Conservation (phyloP, 164 flowering plant genomes). For the Chimonanthus praecox region DNA sequence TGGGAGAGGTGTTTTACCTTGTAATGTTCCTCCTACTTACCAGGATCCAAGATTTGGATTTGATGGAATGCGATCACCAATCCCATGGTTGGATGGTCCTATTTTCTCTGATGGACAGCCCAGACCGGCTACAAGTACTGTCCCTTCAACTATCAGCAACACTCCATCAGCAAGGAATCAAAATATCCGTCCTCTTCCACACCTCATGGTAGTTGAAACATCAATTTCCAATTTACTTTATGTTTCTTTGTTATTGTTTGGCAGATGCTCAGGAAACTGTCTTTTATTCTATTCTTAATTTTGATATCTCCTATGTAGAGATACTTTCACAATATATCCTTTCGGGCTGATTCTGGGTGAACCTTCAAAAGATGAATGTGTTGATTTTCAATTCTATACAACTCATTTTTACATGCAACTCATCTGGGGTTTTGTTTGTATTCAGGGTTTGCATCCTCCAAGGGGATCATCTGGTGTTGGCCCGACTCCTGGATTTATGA, state of each 20-base stretch:
- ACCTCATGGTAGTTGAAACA: conserved; percentile 37
- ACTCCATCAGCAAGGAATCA: conserved; percentile 40
- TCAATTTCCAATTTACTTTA: not conserved
- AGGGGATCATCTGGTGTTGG: conserved; percentile 23
- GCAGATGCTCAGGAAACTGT: not conserved
- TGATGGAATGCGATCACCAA: conserved; percentile 40
- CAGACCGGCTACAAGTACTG: conserved; percentile 29
- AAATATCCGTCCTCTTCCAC: conserved; percentile 38
- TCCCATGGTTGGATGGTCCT: conserved; percentile 46
- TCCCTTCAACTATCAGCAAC: conserved; percentile 19
- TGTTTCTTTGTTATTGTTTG: not conserved
- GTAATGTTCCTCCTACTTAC: conserved; percentile 39
- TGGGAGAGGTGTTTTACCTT: conserved; percentile 38
- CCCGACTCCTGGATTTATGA: conserved; percentile 30
- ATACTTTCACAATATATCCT: no score
- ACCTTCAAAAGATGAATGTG: no score
- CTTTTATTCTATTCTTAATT: no score
- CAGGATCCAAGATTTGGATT: conserved; percentile 51
- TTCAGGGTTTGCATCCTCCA: conserved; percentile 22
- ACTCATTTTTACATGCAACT: not conserved
- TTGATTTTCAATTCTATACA: not conserved
- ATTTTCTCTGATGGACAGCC: conserved; percentile 39
- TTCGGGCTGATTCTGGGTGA: no score
- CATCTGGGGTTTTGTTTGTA: not conserved
- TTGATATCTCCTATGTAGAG: not conserved